Evolutionary conservation across 2,329 filamentous ascomycete species (phyloP).

Genomic region (Fusarium ramigenum): DNA sequence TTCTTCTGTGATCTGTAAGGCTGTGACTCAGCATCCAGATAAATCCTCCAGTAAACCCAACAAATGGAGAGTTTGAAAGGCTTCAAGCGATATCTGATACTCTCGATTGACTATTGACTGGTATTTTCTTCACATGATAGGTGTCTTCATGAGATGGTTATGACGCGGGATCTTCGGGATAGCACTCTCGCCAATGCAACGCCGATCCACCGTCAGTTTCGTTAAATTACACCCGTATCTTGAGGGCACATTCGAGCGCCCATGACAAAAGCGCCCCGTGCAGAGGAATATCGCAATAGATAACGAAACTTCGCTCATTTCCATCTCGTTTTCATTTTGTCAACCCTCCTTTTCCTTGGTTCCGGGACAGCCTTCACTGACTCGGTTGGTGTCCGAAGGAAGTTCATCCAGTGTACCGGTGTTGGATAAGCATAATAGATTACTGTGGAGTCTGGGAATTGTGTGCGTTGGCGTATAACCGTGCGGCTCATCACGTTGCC

Average conservation of each 20-base stretch:
- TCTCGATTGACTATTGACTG: background rate
- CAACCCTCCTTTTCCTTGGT: background rate
- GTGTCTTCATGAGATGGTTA: too few species aligned
- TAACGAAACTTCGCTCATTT: background rate
- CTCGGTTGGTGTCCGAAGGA: background rate
- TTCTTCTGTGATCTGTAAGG: background rate
- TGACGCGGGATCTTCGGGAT: background rate
- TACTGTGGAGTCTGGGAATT: background rate
- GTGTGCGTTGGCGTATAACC: background rate
- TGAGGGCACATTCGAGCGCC: slow-evolving; percentile 17
- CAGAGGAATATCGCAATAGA: background rate
- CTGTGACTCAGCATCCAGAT: background rate
- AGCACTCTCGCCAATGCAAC: background rate
- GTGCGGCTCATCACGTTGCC: background rate
- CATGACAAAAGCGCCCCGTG: background rate
- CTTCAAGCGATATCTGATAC: accelerated
- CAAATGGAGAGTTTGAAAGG: accelerated
- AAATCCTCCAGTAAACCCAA: background rate
- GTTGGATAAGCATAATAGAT: background rate
- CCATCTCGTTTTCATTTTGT: background rate
- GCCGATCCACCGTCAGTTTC: background rate
- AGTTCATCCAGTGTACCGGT: background rate
- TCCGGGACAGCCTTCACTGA: background rate
- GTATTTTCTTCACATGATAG: background rate
- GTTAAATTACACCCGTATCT: background rate